Evolutionary conservation across 2,329 filamentous ascomycete genomes (phyloP).

Genomic region (Gremmenia infestans): DNA sequence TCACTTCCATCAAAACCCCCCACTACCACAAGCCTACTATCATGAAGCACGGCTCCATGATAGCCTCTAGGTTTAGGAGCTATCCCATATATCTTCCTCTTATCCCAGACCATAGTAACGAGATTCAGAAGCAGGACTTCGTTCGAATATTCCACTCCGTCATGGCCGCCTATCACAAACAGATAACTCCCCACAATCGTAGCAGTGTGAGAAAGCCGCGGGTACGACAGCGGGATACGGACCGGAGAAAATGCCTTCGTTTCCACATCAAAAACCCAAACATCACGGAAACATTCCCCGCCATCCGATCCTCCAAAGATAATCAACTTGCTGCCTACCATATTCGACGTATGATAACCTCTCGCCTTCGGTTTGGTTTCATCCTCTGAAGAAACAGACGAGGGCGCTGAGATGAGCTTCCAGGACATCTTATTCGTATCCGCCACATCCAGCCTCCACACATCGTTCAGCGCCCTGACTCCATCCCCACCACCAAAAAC

Average conservation of each 20-base stretch:
- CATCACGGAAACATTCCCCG: conserved; percentile 67
- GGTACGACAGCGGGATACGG: conserved; percentile 54
- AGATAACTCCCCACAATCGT: conserved; percentile 66
- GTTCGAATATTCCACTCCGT: conserved; percentile 65
- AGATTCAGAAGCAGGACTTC: conserved; percentile 65
- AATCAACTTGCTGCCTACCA: conserved; percentile 67
- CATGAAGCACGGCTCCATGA: conserved; percentile 61
- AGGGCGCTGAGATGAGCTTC: conserved; percentile 51
- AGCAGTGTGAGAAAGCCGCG: conserved; percentile 62
- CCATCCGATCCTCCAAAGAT: conserved; percentile 67
- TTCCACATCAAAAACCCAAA: conserved; percentile 69
- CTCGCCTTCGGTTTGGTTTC: conserved; percentile 55
- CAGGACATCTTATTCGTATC: conserved; percentile 64
- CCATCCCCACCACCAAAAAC: conserved; percentile 69
- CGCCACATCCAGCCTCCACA: conserved; percentile 66
- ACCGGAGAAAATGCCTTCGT: conserved; percentile 55
- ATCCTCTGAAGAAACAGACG: conserved; percentile 37
- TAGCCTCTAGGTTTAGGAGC: conserved; percentile 61
- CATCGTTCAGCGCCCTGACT: conserved; percentile 64
- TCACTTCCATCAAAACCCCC: conserved; percentile 64
- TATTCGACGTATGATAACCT: conserved; percentile 68
- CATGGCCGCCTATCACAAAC: conserved; percentile 66
- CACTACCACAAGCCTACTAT: conserved; percentile 58
- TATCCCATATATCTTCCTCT: conserved; percentile 58
- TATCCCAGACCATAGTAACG: conserved; percentile 71